Conservation (phyloP, 352 stramenopile genomes). For the Nannochloropsis limnetica region DNA sequence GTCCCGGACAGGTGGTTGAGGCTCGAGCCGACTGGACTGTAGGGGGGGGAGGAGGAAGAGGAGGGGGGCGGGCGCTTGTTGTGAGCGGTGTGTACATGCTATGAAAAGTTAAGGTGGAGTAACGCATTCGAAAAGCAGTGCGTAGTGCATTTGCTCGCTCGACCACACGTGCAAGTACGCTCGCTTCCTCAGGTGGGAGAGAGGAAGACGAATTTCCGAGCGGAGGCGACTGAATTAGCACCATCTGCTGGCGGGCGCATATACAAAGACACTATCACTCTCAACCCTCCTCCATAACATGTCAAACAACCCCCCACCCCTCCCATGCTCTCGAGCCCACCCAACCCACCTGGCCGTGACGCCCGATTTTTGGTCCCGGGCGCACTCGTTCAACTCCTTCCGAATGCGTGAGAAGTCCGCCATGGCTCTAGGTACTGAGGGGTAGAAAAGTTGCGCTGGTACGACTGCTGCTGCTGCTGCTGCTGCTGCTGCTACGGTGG, state of each 20-base stretch:
- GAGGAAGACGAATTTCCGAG: not conserved
- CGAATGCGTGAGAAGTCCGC: slow-evolving; percentile 57
- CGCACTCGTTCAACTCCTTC: slow-evolving; percentile 75
- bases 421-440: slow-evolving; percentile 32
- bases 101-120: not conserved
- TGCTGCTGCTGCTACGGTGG: not conserved
- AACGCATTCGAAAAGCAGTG: not conserved
- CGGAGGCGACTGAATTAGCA: too few relatives aligned
- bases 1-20: slow-evolving; percentile 52
- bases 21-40: slow-evolving; percentile 26
- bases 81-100: too few relatives aligned
- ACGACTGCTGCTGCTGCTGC: not conserved
- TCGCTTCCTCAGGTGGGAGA: not conserved
- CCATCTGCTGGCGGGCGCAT: not conserved
- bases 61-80: not conserved
- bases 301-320: not conserved
- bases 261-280: not conserved
- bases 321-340: not conserved
- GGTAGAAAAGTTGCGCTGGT: not conserved
- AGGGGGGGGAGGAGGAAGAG: not conserved
- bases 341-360: slow-evolving; percentile 60
- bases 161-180: not conserved
- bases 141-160: not conserved
- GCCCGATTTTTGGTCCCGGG: slow-evolving; percentile 68
- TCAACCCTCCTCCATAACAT: not conserved